phyloP scores from a whole-genome alignment of 2,329 filamentous ascomycete genomes.

The Chalara sp. region DNA sequence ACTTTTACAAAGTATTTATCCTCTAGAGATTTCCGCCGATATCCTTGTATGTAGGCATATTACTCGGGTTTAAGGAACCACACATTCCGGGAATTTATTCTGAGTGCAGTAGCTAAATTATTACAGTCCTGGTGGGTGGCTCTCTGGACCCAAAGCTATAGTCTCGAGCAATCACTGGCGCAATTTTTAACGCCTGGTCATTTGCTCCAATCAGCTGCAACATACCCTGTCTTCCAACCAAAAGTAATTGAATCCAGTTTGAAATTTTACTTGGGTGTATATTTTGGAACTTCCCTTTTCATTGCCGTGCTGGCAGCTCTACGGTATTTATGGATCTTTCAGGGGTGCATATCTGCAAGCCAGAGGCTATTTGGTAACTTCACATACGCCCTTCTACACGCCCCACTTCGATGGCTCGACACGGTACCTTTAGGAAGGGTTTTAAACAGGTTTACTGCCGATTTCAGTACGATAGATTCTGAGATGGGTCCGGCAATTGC shows the following conservation, averaged over 20 bases:
- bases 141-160: no score
- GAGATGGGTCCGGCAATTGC: constrained; percentile 2
- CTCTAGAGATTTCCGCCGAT: constrained; percentile 55
- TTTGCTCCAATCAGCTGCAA: no score
- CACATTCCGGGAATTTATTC: background rate
- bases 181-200: no score
- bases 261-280: constrained; percentile 4
- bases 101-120: background rate
- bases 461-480: constrained; percentile 41
- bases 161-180: no score
- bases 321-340: constrained; percentile 56
- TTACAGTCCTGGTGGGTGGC: no score
- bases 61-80: background rate
- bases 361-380: constrained; percentile 58
- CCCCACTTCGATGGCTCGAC: constrained; percentile 69
- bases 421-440: constrained; percentile 69
- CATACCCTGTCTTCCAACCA: no score
- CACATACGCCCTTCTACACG: constrained; percentile 58
- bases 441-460: constrained; percentile 68
- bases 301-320: constrained; percentile 1
- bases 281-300: constrained; percentile 3
- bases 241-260: background rate
- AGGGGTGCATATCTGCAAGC: constrained; percentile 60
- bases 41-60: constrained; percentile 22
- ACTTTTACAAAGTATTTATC: constrained; percentile 45